Conservation (phyloP, 2,329 filamentous ascomycete species). For the Fusarium ramigenum region DNA sequence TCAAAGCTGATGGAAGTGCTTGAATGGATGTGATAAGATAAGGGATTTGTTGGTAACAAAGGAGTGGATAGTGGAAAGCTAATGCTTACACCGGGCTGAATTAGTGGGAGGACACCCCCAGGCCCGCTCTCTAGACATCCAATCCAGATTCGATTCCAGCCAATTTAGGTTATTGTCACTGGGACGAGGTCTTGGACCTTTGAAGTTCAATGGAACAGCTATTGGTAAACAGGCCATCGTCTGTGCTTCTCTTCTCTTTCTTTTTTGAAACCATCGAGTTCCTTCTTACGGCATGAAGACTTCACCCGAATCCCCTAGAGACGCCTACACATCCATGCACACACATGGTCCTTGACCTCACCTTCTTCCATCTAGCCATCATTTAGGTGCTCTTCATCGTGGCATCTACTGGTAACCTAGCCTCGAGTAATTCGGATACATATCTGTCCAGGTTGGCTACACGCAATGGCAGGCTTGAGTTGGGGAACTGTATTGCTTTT, state of each 20-base stretch:
- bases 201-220: not conserved
- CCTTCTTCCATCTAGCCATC: not conserved
- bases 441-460: constrained; percentile 56
- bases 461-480: constrained; percentile 68
- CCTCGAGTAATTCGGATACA: constrained; percentile 78
- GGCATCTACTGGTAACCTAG: constrained; percentile 61
- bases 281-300: constrained; percentile 2
- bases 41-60: not conserved
- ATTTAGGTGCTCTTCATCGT: constrained; percentile 16
- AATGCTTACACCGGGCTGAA: not conserved
- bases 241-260: not conserved
- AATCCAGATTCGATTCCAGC: not conserved
- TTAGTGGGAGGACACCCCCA: constrained; percentile 6
- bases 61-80: not conserved
- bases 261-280: not conserved
- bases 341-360: not conserved
- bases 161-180: not conserved
- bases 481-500: constrained; percentile 7
- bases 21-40: constrained; percentile 28
- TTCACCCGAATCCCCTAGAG: not conserved
- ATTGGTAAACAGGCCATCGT: constrained; percentile 18
- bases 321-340: not conserved
- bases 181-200: not conserved
- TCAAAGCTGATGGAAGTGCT: not conserved
- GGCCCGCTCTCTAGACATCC: not conserved